Evolutionary conservation across 2,329 filamentous ascomycete species (phyloP), one percentile per base, ranked within the genome.

Genomic region (Sporothrix luriei): DNA sequence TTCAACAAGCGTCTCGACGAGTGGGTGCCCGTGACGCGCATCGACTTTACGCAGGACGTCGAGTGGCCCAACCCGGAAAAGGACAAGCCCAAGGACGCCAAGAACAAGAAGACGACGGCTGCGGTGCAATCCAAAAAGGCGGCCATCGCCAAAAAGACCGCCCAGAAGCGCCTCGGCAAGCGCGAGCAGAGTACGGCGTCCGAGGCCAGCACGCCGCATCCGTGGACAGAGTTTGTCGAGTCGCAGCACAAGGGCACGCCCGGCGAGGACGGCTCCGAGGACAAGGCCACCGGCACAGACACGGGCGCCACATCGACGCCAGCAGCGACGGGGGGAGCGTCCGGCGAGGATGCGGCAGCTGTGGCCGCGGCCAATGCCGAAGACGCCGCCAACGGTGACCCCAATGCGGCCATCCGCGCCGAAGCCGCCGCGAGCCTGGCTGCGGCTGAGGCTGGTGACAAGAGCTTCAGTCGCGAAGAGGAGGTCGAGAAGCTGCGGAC

Each of bases 401-500:
- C 59, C 5, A 57, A 65, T 43, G 70, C 70, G 26, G 66, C 70
- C 2, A 68, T 66, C 66, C 66, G 61, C 33, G 40, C 70, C 9
- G 33, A 62, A 9, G 82, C 84, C 5, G 79, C 78, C 11, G 78
- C 78, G 65, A 81, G 87, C 72, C 84, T 86, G 51, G 84, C 86
- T 79, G 86, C 88, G 66, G 74, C 83, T 9, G 86, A 88, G 71
- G 85, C 87, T n/a, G 46, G 6, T 6, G 76, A 81, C 4, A 84
- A 83, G 75, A 80, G 84, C 5, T 94, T 92, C 76, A 90, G 90
- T 73, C 87, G 91, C 65, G 92, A 97, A 78, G 92, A 96, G 73
- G 95, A 99, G 79, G 97, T 98, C 70, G 95, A 99, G 78, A 97
- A 97, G 78, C 85, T 99, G 11, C 89, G 95, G 52, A 97, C 93